These are phyloP conservation scores for Thelonectria olida DNA, from an alignment of 2,329 filamentous ascomycete genomes.

Conservation along the genomic window DNA sequence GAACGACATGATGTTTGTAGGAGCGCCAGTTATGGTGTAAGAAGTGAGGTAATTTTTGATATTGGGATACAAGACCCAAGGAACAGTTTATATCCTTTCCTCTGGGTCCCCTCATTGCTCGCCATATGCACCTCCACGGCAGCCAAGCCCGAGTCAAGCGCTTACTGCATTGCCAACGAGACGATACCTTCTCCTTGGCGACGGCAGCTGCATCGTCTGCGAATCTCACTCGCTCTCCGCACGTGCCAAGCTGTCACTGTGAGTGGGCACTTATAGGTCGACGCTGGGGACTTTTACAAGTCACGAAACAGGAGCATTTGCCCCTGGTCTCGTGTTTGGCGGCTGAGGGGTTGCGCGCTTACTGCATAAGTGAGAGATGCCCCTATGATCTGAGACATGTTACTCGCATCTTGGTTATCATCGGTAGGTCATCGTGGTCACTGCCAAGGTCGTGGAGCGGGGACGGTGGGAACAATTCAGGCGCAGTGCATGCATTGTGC, in stretches of 20 bases:
- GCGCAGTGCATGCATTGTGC: background rate
- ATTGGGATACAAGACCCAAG: background rate
- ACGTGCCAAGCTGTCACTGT: background rate
- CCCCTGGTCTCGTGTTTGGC: too few relatives aligned
- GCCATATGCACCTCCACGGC: background rate
- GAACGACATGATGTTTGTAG: constrained; percentile 46
- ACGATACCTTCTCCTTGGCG: background rate
- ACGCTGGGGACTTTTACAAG: background rate
- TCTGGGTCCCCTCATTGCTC: background rate
- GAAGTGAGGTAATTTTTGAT: background rate
- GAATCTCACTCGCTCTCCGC: background rate
- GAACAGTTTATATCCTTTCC: background rate
- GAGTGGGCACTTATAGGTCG: background rate
- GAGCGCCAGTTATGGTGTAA: background rate
- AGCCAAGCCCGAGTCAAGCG: background rate
- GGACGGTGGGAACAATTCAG: background rate
- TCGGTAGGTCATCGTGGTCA: background rate
- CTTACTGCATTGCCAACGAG: background rate
- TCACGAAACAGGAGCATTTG: background rate
- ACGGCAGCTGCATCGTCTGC: background rate
- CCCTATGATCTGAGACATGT: background rate
- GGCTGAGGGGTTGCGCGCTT: too few relatives aligned
- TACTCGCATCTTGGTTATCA: background rate
- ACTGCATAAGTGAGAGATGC: too few relatives aligned
- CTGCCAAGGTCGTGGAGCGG: background rate